Evolutionary conservation across 2,329 filamentous ascomycete species (phyloP), one percentile per base, ranked within the genome.

Genomic region (Hymenoscyphus scutula): DNA sequence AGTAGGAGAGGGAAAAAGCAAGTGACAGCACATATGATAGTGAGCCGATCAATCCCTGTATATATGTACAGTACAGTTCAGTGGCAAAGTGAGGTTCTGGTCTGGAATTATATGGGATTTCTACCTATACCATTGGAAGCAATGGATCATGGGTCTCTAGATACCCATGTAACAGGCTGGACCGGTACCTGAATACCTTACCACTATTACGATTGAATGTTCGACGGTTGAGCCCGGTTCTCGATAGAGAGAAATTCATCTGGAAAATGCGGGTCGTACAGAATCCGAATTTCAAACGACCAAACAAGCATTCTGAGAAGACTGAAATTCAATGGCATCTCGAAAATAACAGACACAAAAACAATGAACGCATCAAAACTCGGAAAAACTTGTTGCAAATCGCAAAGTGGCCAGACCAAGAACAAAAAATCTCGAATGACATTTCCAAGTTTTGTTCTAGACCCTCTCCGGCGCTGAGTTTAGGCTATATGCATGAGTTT

Each of bases 401-500:
- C 19, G 19, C 45, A 15, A 13, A 25, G 45, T 51, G 45, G 45
- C 19, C 19, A 51, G 45, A 25, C 23, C 45, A 23, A 25, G 4
- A 51, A 25, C n/a, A 48, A 48, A 48, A 48, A 48, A 19, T 17
- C n/a, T 25, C 45, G 45, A 51, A 25, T 19, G 45, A 51, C 19
- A 51, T 51, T 45, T 45, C 13, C 45, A 51, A 51, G 45, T 25
- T 51, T 23, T 15, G 45, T 51, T 51, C 45, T 19, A 51, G 45
- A 51, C 45, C 27, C 27, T 48, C 19, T 13, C 25, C 34, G 45
- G 45, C 19, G 45, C 19, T 10, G 45, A 23, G 8, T 51, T 58
- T 48, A 58, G 56, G 19, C 56, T 58, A 32, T 58, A 45, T 45
- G 37, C 56, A 37, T 13, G n/a, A 6, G n/a, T 13, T 27, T n/a